A percentile compares a stretch with the other conserved stretches of the same genome.
phyloP scores from a whole-genome alignment of 2,329 filamentous ascomycete genomes.

The Aspergillus latus region DNA sequence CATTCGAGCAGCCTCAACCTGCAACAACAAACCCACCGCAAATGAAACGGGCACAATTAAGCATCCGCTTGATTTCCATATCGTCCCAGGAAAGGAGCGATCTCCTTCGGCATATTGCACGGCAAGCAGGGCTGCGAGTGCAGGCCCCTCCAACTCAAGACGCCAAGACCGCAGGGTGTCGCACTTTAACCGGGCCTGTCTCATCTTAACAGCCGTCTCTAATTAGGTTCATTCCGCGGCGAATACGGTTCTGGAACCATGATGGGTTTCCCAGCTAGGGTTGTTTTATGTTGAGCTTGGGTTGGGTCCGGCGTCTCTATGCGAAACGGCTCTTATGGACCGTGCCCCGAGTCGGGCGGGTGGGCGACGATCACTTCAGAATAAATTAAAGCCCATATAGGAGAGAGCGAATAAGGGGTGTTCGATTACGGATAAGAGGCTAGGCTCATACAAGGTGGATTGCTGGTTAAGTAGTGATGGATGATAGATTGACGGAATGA shows the following conservation, averaged over 20 bases:
- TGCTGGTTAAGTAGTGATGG: background rate
- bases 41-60: too few relatives aligned
- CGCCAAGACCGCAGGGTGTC: background rate
- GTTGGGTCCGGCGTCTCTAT: background rate
- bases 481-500: background rate
- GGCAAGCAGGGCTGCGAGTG: too few relatives aligned
- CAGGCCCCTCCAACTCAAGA: background rate
- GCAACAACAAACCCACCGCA: too few relatives aligned
- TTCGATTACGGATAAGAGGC: background rate
- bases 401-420: background rate
- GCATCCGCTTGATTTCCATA: too few relatives aligned
- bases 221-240: background rate
- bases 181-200: background rate
- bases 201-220: background rate
- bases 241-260: background rate
- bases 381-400: background rate
- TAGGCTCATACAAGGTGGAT: too few relatives aligned
- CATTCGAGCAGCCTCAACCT: too few relatives aligned
- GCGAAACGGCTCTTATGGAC: constrained; percentile 1
- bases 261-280: background rate
- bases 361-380: background rate
- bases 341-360: background rate
- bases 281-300: background rate
- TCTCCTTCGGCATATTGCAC: too few relatives aligned
- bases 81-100: too few relatives aligned